Conservation (phyloP, 306 rosid species). For the Senna tora region DNA sequence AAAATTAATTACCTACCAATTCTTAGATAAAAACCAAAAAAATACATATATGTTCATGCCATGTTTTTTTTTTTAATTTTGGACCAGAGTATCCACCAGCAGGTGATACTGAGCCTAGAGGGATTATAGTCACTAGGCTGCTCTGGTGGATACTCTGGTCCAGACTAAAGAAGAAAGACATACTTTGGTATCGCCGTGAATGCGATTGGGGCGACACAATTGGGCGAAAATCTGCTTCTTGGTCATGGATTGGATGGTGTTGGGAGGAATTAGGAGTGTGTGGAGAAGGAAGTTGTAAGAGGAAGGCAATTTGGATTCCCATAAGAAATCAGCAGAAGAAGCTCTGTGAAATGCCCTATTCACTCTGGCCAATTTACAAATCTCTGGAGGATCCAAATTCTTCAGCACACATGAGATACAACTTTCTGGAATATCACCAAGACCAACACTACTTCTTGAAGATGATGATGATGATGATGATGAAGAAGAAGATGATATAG, state of each 20-base stretch:
- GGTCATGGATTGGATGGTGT: conserved; percentile 23
- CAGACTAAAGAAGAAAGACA: too few species aligned
- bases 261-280: not conserved
- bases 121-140: too few species aligned
- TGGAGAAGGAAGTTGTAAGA: conserved; percentile 57
- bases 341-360: conserved; percentile 65
- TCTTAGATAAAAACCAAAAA: too few species aligned
- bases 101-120: too few species aligned
- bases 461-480: not conserved
- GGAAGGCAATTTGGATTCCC: conserved; percentile 82
- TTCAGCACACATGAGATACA: conserved; percentile 65
- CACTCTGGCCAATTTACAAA: conserved; percentile 67
- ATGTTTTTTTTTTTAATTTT: too few species aligned
- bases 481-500: conserved; percentile 1
- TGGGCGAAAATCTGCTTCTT: conserved; percentile 66
- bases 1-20: too few species aligned
- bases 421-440: conserved; percentile 77
- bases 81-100: too few species aligned
- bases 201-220: conserved; percentile 58
- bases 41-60: too few species aligned
- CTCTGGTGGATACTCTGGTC: too few species aligned
- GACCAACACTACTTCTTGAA: conserved; percentile 39
- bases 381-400: conserved; percentile 75
- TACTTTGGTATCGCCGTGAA: conserved; percentile 66
- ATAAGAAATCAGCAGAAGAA: conserved; percentile 71